Base-by-base conservation (phyloP, 192 early-diverging fungal genomes). In the Mortierella hygrophila region DNA sequence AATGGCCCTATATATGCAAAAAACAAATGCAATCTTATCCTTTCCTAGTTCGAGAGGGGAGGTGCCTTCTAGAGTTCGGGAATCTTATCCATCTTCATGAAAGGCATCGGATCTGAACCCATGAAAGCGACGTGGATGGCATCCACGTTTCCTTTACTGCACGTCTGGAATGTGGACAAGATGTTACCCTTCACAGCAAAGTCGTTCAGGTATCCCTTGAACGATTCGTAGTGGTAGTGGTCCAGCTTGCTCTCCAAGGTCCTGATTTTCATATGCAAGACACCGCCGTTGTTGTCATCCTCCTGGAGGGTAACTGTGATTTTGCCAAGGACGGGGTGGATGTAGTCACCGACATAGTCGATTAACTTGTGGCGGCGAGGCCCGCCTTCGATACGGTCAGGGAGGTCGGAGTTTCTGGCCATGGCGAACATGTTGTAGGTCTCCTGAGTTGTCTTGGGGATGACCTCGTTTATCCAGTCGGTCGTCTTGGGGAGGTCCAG, bases 271-370 rank as follows among this genome's bases (percentile, higher is more conserved):
- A 72, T 42, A 42, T n/a, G 11, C 42, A 72, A 44, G 13, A 18
- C n/a, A 23, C 23, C 20, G 13, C 44, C 44, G 11, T 46, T 46
- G 11, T 46, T 46, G 9, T 41, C 41, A 10, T 72, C 42, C 41
- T 69, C 68, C 38, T 69, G 35, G 23, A 37, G 38, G 38, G 37
- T 42, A 6, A 37, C 23, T 18, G 10, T 46, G 35, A 37, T 1
- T 9, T 78, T 35, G n/a, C 76, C 76, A n/a, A 6, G 40, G 15
- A 78, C 32, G 2, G 57, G 68, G 37, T 78, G 44, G 5, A 46
- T n/a, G 49, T 78, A 78, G 6, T 47, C 44, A 5, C 76, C 76
- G 21, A 47, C 46, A 54, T 52, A 70, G 6, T 71, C 68, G 21
- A 4, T 23, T 23, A 55, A 26, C 2, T 9, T 2, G 23, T 54